Evolutionary conservation across 2,329 filamentous ascomycete species (phyloP).

Genomic region (Tolypocladium inflatum): DNA sequence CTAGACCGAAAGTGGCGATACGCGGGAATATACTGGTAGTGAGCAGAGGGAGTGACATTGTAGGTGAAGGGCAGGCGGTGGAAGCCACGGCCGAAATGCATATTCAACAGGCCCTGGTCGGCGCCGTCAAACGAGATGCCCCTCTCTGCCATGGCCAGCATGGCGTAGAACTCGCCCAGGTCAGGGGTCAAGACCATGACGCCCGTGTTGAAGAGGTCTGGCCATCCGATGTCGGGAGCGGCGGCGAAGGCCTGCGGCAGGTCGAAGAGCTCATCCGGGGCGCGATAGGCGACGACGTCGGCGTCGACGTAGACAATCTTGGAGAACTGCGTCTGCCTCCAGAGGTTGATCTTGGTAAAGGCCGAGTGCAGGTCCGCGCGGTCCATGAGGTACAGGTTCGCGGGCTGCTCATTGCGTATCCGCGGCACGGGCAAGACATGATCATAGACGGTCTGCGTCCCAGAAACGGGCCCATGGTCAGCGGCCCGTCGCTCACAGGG

Average conservation of each 20-base stretch:
- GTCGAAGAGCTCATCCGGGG: constrained; percentile 86
- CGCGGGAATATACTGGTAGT: constrained; percentile 95
- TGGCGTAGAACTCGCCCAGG: constrained; percentile 76
- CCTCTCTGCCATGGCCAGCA: constrained; percentile 72
- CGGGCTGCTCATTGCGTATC: constrained; percentile 65
- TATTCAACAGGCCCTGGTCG: constrained; percentile 91
- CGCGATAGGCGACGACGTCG: constrained; percentile 82
- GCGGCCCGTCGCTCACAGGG: background rate
- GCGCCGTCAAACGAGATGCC: constrained; percentile 95
- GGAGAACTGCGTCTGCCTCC: constrained; percentile 82
- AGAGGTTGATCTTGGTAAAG: constrained; percentile 94
- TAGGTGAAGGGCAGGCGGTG: constrained; percentile 89
- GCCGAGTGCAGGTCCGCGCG: constrained; percentile 82
- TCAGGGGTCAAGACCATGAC: constrained; percentile 87
- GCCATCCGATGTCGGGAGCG: constrained; percentile 94
- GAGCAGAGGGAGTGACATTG: constrained; percentile 92
- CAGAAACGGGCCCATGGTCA: background rate
- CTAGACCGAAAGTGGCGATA: constrained; percentile 86
- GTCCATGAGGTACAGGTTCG: constrained; percentile 86
- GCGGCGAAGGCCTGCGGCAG: constrained; percentile 52
- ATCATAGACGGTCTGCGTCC: constrained; percentile 66
- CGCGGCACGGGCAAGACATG: constrained; percentile 77
- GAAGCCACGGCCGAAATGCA: constrained; percentile 78
- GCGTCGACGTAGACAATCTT: constrained; percentile 94
- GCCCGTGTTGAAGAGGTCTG: constrained; percentile 96